Evolutionary conservation across 2,329 filamentous ascomycete species (phyloP), one percentile per base, ranked within the genome.

Genomic region (Microdochium nivale): DNA sequence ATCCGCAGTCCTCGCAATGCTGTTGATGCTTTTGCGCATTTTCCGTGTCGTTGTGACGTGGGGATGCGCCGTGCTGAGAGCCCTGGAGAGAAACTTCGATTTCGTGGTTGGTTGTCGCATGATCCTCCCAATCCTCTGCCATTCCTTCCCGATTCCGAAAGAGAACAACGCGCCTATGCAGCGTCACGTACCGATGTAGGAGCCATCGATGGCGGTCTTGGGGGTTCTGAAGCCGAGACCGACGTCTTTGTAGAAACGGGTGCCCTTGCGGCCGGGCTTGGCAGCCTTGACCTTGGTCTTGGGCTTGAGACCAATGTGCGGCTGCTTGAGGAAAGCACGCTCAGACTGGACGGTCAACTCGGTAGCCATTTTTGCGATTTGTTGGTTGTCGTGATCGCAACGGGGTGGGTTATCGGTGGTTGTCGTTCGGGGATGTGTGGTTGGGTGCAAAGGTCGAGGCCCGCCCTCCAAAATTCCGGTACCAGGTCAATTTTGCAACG

Each of bases 311-410:
- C 97, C 99, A 84, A 99, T 96, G 80, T 99, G 94, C 76, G 94
- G 94, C 85, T 99, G 92, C 87, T 99, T 99, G 80, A 97, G 94
- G 89, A 88, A 99, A 84, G 94, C 94, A 82, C 94, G 92, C 87
- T 99, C 94, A 75, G 90, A 95, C 87, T 99, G 94, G 78, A 99
- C 94, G 76, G 90, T 95, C 81, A 96, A 84, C 83, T 96, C 90
- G 84, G 90, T 96, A 75, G 90, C 90, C 90, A 95, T 96, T 76
- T 73, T 84, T 80, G 77, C 78, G 76, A 64, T 65, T 58, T 59
- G 56, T 64, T 63, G 65, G 56, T 64, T 64, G 65, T 60, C 59
- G 61, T 54, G 52, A 65, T 70, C 70, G 71, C 73, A 71, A 73
- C 65, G 65, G 59, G 58, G 56, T 54, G 58, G 55, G 66, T 67